Percentiles rank a stretch among this genome's conserved stretches.
Conservation (phyloP, 768 basidiomycete genomes). For the Clitopilus hobsonii region DNA sequence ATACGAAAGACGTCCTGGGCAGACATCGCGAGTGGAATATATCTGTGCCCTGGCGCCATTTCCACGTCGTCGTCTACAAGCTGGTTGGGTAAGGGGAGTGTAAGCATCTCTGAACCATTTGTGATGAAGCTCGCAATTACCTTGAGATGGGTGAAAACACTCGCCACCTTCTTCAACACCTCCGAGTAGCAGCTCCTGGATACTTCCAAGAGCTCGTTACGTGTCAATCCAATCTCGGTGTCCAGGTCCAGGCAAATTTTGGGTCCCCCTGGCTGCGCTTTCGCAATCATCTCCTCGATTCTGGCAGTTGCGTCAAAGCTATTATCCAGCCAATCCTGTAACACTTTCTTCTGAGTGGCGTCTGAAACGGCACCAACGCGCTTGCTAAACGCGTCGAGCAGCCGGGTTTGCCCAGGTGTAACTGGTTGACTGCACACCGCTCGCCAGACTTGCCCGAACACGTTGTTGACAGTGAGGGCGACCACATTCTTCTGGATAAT, state of each 20-base stretch:
- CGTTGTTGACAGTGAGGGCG: background rate
- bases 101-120: no score
- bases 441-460: background rate
- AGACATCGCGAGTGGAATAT: background rate
- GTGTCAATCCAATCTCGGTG: background rate
- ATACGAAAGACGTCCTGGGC: background rate
- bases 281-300: background rate
- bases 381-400: background rate
- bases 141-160: background rate
- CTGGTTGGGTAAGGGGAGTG: no score
- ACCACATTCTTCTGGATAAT: background rate
- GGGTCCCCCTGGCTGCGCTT: background rate
- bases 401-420: background rate
- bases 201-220: background rate
- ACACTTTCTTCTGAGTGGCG: background rate
- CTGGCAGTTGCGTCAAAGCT: background rate
- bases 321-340: background rate
- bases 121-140: background rate
- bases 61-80: background rate
- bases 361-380: background rate
- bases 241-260: background rate
- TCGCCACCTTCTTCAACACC: background rate
- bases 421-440: background rate
- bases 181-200: background rate
- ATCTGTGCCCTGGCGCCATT: background rate